phyloP scores from a whole-genome alignment of 108 stramenopile genomes.

The Pelagomonas calceolata region DNA sequence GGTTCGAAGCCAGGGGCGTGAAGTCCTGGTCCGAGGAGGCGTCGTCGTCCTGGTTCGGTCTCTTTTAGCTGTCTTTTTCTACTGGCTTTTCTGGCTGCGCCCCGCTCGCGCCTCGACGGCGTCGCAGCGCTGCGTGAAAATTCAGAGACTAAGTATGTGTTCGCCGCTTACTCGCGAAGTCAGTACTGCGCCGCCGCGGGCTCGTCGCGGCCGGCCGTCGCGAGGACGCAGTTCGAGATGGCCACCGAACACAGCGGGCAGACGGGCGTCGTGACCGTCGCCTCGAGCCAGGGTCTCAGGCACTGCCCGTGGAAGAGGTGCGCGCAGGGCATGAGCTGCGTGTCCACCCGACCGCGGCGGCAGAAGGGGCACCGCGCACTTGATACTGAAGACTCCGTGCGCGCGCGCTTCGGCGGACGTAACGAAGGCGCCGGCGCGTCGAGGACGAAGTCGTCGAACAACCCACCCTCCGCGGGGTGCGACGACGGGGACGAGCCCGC shows the following conservation, averaged over 20 bases:
- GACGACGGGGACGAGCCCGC: too few relatives aligned
- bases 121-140: too few relatives aligned
- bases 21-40: too few relatives aligned
- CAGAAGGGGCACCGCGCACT: conserved; percentile 63
- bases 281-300: conserved; percentile 65
- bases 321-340: conserved; percentile 75
- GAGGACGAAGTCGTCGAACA: too few relatives aligned
- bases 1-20: too few relatives aligned
- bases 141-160: too few relatives aligned
- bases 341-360: conserved; percentile 57
- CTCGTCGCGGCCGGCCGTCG: background rate
- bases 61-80: too few relatives aligned
- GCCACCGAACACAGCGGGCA: background rate
- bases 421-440: background rate
- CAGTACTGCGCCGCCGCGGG: too few relatives aligned
- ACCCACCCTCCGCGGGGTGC: background rate
- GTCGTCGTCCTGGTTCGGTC: too few relatives aligned
- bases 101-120: too few relatives aligned
- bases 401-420: background rate
- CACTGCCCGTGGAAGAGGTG: conserved; percentile 79
- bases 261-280: conserved; percentile 15
- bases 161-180: too few relatives aligned
- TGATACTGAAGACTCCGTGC: conserved; percentile 43
- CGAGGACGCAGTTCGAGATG: conserved; percentile 6
- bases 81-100: too few relatives aligned